Evolutionary conservation across 2,329 filamentous ascomycete species (phyloP).

Genomic region (Pyrenochaeta sp.): DNA sequence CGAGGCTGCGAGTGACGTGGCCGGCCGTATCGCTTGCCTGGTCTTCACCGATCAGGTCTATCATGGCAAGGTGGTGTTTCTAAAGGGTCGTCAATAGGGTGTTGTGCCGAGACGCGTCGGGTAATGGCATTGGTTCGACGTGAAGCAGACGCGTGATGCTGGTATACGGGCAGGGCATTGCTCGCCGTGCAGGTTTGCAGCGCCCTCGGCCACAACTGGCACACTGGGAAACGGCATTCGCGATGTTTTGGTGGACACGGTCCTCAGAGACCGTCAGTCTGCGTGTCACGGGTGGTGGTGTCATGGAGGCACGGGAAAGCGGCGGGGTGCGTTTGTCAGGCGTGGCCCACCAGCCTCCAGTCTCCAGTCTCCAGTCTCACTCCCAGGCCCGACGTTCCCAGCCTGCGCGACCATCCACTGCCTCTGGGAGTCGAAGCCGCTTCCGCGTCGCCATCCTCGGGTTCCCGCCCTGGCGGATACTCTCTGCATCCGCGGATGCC

Average conservation of each 20-base stretch:
- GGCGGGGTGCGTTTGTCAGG: not conserved
- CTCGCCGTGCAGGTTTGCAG: too few relatives aligned
- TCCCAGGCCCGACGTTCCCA: conserved; percentile 1
- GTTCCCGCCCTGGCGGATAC: too few relatives aligned
- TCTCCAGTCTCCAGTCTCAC: not conserved
- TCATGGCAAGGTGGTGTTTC: not conserved
- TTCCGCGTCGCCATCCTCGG: conserved; percentile 15
- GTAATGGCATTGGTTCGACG: conserved; percentile 6
- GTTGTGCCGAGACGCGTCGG: conserved; percentile 19
- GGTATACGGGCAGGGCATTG: not conserved
- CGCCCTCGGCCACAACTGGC: too few relatives aligned
- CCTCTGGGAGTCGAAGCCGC: conserved; percentile 21
- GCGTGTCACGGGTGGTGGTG: too few relatives aligned
- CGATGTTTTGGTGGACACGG: too few relatives aligned
- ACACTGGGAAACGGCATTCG: too few relatives aligned
- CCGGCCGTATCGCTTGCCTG: conserved; percentile 10
- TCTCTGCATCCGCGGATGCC: conserved; percentile 6
- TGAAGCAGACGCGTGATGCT: not conserved
- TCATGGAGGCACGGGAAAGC: not conserved
- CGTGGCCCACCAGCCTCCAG: conserved; percentile 6
- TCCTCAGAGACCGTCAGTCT: too few relatives aligned
- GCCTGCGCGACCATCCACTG: conserved; percentile 11
- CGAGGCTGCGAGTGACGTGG: conserved; percentile 5
- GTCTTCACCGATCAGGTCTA: conserved; percentile 23
- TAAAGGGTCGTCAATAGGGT: conserved; percentile 19